Conservation (phyloP, 352 stramenopile genomes). For the Pythium dissimile region DNA sequence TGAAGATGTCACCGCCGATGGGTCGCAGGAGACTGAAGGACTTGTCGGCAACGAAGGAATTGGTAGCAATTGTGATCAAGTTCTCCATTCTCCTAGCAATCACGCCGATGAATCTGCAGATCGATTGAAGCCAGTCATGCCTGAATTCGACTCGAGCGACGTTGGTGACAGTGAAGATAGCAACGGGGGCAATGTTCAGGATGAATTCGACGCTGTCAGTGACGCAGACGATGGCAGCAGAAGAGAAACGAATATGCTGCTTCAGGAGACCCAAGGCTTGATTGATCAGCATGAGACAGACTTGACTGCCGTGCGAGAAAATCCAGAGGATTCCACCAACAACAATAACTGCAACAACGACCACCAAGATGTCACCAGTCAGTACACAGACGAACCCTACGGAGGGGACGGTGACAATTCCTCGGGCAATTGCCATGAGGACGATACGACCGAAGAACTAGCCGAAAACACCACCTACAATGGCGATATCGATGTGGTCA, state of each 20-base stretch:
- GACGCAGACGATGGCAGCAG: slow-evolving; percentile 21
- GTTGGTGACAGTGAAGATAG: background rate
- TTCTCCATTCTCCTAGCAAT: no score
- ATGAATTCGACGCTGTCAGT: background rate
- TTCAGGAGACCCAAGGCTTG: slow-evolving; percentile 36
- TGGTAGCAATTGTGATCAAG: no score
- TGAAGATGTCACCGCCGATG: no score
- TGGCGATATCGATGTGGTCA: no score
- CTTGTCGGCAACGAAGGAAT: no score
- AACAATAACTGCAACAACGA: background rate
- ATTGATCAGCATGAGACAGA: slow-evolving; percentile 6
- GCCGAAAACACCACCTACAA: background rate
- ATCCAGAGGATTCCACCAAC: background rate
- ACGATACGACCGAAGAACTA: background rate
- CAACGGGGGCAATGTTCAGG: background rate
- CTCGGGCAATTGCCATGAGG: background rate
- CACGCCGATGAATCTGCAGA: no score
- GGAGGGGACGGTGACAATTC: background rate
- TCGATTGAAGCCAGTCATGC: slow-evolving; percentile 7
- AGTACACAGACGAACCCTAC: no score
- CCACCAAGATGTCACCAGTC: background rate
- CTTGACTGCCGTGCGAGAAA: background rate
- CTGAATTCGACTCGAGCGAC: background rate
- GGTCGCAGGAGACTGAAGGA: no score
- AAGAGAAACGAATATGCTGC: slow-evolving; percentile 34